phyloP scores from a whole-genome alignment of 805 yeast genomes.

The Kurtzmaniella fragi region DNA sequence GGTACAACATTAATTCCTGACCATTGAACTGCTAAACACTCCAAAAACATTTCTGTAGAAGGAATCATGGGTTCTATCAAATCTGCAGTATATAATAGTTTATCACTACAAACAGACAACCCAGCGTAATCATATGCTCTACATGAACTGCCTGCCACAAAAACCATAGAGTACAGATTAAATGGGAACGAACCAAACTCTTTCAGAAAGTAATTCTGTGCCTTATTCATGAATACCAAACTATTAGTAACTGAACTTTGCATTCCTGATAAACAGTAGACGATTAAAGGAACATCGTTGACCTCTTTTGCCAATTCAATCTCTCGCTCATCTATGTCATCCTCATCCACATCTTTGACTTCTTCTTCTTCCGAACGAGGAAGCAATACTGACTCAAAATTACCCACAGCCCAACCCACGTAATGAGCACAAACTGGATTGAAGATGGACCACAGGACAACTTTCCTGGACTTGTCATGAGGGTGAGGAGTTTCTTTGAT shows the following conservation, averaged over 20 bases:
- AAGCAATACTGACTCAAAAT: slow-evolving; percentile 64
- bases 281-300: slow-evolving; percentile 36
- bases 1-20: slow-evolving; percentile 90
- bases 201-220: slow-evolving; percentile 75
- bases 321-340: slow-evolving; percentile 18
- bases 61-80: slow-evolving; percentile 74
- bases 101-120: slow-evolving; percentile 54
- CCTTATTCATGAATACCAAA: slow-evolving; percentile 69
- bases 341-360: slow-evolving; percentile 13
- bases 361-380: slow-evolving; percentile 38
- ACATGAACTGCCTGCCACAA: slow-evolving; percentile 54
- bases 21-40: slow-evolving; percentile 84
- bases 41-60: slow-evolving; percentile 62
- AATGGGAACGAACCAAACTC: slow-evolving; percentile 95
- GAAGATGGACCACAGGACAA: slow-evolving; percentile 65
- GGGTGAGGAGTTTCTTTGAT: slow-evolving; percentile 72
- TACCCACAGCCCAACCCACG: slow-evolving; percentile 91
- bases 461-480: slow-evolving; percentile 66
- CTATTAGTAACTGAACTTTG: slow-evolving; percentile 59
- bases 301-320: slow-evolving; percentile 22
- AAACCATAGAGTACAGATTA: slow-evolving; percentile 71
- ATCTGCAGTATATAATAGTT: slow-evolving; percentile 64
- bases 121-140: slow-evolving; percentile 68
- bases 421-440: slow-evolving; percentile 92
- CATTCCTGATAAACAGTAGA: slow-evolving; percentile 61